Evolutionary conservation across 805 yeast genomes (phyloP).

Genomic region (Wickerhamomyces bisporus): DNA sequence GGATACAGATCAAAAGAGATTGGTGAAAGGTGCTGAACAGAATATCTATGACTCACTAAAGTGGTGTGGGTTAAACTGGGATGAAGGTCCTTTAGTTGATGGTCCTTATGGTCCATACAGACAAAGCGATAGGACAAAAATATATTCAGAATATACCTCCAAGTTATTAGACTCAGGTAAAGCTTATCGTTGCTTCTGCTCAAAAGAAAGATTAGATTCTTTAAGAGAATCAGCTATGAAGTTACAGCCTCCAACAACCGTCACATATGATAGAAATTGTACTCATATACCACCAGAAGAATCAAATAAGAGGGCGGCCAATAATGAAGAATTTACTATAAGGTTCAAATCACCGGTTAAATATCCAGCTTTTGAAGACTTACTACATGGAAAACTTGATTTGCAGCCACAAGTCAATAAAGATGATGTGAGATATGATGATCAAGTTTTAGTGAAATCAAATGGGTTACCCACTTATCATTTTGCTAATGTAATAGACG

Average conservation of each 20-base stretch:
- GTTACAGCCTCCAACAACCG: conserved; percentile 84
- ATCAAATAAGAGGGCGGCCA: conserved; percentile 30
- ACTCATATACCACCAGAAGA: conserved; percentile 38
- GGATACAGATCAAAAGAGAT: conserved; percentile 84
- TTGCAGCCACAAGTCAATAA: conserved; percentile 75
- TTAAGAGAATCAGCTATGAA: conserved; percentile 69
- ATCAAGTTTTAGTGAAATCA: conserved; percentile 84
- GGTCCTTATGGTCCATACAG: conserved; percentile 64
- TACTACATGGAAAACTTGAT: conserved; percentile 71
- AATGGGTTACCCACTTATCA: conserved; percentile 96
- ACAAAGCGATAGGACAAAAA: conserved; percentile 72
- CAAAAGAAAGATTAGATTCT: conserved; percentile 66
- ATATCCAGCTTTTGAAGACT: conserved; percentile 66
- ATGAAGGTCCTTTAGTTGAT: conserved; percentile 66
- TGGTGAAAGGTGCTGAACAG: conserved; percentile 78
- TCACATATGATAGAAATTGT: conserved; percentile 87
- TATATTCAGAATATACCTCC: conserved; percentile 59
- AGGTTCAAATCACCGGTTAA: conserved; percentile 71
- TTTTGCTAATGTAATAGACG: conserved; percentile 93
- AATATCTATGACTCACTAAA: conserved; percentile 67
- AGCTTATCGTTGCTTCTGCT: conserved; percentile 86
- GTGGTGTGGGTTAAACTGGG: conserved; percentile 74
- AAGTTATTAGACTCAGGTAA: conserved; percentile 53
- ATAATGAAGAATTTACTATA: conserved; percentile 43
- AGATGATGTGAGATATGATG: conserved; percentile 76